Percentiles rank a stretch among this genome's conserved stretches.
Conservation (phyloP, 345 rosid species). For the Eucalyptus polybractea region DNA sequence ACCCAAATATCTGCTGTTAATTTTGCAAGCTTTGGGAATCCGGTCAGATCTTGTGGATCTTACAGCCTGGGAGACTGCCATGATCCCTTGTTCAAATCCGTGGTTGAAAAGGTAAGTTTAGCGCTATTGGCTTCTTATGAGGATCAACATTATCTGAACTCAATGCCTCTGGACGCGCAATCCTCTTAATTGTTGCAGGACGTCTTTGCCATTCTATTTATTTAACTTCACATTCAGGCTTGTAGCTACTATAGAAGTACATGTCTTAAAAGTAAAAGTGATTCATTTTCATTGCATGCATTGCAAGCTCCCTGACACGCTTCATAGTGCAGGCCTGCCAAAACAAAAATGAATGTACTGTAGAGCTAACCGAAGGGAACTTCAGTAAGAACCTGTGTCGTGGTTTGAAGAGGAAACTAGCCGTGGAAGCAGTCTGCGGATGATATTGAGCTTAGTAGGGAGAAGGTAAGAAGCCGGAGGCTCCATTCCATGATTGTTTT, state of each 20-base stretch:
- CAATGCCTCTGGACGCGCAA: background rate
- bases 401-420: background rate
- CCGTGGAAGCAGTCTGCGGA: conserved; percentile 14
- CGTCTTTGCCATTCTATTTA: background rate
- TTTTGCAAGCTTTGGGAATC: conserved; percentile 58
- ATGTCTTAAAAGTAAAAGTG: background rate
- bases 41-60: conserved; percentile 40
- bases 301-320: background rate
- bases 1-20: conserved; percentile 15
- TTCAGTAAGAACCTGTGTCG: conserved; percentile 19
- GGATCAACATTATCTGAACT: background rate
- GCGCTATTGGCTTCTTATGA: background rate
- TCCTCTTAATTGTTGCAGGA: background rate
- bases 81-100: conserved; percentile 18
- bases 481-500: background rate
- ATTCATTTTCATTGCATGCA: background rate
- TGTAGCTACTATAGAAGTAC: background rate
- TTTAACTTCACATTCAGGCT: background rate
- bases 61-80: conserved; percentile 37
- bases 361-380: conserved; percentile 21
- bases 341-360: conserved; percentile 20
- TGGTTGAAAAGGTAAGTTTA: conserved; percentile 26
- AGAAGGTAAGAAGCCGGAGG: background rate
- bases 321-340: conserved; percentile 24
- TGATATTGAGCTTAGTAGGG: too few relatives aligned